Conservation (phyloP, 371 early-diverging fungal species). For the Rhizopus arrhizus region DNA sequence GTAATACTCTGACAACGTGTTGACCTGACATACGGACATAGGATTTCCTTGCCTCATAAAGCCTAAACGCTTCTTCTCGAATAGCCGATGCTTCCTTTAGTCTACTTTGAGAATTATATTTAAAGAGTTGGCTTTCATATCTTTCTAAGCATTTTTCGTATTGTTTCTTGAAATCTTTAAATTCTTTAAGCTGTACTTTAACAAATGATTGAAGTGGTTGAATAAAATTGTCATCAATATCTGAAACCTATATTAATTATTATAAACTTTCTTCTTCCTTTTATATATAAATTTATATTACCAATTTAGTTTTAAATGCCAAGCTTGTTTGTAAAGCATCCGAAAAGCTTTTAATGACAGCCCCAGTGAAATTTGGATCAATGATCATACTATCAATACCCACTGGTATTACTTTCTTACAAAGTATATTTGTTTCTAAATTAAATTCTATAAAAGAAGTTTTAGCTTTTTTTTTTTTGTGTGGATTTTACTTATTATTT, state of each 20-base stretch:
- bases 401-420: slow-evolving; percentile 37
- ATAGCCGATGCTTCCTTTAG: slow-evolving; percentile 64
- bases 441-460: slow-evolving; percentile 29
- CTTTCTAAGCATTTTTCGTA: slow-evolving; percentile 57
- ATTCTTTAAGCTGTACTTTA: slow-evolving; percentile 64
- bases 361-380: slow-evolving; percentile 51
- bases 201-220: slow-evolving; percentile 65
- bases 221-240: slow-evolving; percentile 61
- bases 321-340: slow-evolving; percentile 60
- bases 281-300: slow-evolving; percentile 20
- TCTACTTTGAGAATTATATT: slow-evolving; percentile 53
- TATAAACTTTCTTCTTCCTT: too few relatives aligned
- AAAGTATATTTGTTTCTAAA: slow-evolving; percentile 28
- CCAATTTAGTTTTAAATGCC: slow-evolving; percentile 61
- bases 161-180: slow-evolving; percentile 59
- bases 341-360: slow-evolving; percentile 51
- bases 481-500: slow-evolving; percentile 11
- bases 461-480: not conserved
- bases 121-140: slow-evolving; percentile 62
- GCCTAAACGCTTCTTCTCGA: slow-evolving; percentile 64
- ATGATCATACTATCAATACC: slow-evolving; percentile 45
- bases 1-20: slow-evolving; percentile 26
- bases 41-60: slow-evolving; percentile 62
- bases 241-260: slow-evolving; percentile 44
- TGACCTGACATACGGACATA: slow-evolving; percentile 54